Conservation (phyloP, 2,329 filamentous ascomycete species). For the Bipolaris oryzae region DNA sequence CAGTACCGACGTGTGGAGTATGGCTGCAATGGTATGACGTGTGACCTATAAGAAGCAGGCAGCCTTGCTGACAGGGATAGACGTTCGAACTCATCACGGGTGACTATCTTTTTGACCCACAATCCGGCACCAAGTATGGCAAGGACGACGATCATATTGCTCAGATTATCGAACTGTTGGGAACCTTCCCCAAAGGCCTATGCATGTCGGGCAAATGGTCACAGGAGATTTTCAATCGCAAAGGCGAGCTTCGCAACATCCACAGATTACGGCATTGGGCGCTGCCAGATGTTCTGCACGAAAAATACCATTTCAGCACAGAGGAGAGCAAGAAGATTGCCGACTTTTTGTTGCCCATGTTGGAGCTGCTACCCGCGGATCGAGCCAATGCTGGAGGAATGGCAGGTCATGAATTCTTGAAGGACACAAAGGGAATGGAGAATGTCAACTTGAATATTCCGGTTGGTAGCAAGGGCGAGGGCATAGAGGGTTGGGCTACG, state of each 20-base stretch:
- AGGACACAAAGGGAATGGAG: conserved; percentile 89
- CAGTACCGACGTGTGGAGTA: conserved; percentile 99
- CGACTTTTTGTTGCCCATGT: conserved; percentile 87
- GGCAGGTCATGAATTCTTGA: conserved; percentile 82
- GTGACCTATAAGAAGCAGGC: background rate
- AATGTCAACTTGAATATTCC: conserved; percentile 73
- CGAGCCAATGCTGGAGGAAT: conserved; percentile 95
- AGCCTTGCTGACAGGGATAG: conserved; percentile 55
- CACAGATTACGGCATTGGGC: conserved; percentile 96
- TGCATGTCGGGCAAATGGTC: conserved; percentile 96
- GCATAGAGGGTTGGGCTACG: conserved; percentile 90
- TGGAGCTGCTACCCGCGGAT: conserved; percentile 85
- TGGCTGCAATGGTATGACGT: conserved; percentile 90
- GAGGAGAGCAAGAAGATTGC: conserved; percentile 79
- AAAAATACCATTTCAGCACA: conserved; percentile 94
- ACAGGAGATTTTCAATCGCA: conserved; percentile 98
- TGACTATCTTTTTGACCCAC: conserved; percentile 97
- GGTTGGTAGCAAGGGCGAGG: conserved; percentile 84
- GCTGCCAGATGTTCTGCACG: conserved; percentile 85
- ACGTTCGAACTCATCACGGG: conserved; percentile 97
- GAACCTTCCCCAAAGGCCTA: conserved; percentile 88
- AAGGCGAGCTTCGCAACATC: conserved; percentile 96
- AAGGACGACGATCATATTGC: conserved; percentile 99
- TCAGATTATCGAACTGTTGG: conserved; percentile 96
- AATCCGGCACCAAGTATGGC: conserved; percentile 97